Base-by-base conservation (phyloP, 352 stramenopile species). In the Globisporangium radiosum region DNA sequence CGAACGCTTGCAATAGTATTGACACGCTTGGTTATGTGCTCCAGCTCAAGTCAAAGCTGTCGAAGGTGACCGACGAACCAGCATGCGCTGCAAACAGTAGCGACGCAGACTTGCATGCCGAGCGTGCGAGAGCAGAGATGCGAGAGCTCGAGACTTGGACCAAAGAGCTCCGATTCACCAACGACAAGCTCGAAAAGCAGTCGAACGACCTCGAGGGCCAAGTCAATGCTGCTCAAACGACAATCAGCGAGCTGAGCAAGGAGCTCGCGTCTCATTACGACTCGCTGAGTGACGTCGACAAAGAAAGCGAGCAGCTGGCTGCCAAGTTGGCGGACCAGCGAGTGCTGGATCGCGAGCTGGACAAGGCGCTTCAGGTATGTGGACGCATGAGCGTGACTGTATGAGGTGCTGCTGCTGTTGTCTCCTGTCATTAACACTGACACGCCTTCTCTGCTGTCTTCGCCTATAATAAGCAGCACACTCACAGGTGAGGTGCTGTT, bases 281-380 rank as follows among this genome's bases (percentile, higher is more conserved):
- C 17, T 9, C 53, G 10, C 48, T 56, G 6, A 55, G 42, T 14
- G 49, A 59, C 13, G 38, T 57, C 19, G 40, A 60, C 40, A 33
- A 47, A 0, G 47, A 65, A 43, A 40, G 55, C 9, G 45, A 54
- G 33, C 54, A 15, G 15, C 5, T 65, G 33, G 39, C 43, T 7
- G 38, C 53, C 4, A 65, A 60, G 40, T 19, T 65, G 4, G 47
- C 47, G 5, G 59, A 56, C 3, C 59, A 65, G 7, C 52, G 38
- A 14, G 3, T 25, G 39, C 14, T 60, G 37, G 42, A 51, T 3
- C 33, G 43, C n/a, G 49, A 56, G n/a, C 19, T 65, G 45, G 53
- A 53, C 38, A 54, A 55, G 38, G 59, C 59, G 13, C 5, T 56
- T 7, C 7, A 56, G 59, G 59, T 65, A 25, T 19, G 17, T 6